A percentile compares a stretch with the other conserved stretches of the same genome.
Conservation (phyloP, 2,329 filamentous ascomycete genomes). For the Aspergillus latus region DNA sequence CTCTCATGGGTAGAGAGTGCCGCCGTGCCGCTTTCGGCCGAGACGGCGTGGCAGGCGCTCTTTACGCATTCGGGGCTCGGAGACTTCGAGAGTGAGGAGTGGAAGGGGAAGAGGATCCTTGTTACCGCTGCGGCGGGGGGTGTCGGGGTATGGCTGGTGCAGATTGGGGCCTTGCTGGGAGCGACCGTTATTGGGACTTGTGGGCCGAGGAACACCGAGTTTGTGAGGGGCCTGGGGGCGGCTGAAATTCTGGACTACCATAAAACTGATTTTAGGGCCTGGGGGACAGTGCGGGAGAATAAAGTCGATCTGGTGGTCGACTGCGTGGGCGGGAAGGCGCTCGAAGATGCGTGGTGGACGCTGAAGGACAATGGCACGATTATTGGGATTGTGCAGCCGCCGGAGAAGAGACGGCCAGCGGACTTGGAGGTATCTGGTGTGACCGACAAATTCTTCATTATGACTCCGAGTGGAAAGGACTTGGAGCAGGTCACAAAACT, state of each 20-base stretch:
- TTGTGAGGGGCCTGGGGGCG: constrained; percentile 44
- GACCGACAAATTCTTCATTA: constrained; percentile 44
- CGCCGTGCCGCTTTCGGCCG: constrained; percentile 40
- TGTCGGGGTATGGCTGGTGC: constrained; percentile 48
- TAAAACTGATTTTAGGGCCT: constrained; percentile 22
- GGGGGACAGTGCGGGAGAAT: constrained; percentile 26
- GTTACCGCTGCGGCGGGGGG: constrained; percentile 48
- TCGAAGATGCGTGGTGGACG: constrained; percentile 46
- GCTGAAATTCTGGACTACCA: constrained; percentile 45
- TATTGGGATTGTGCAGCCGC: constrained; percentile 43
- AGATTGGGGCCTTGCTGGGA: constrained; percentile 29
- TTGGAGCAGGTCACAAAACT: constrained; percentile 40
- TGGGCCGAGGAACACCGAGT: constrained; percentile 39
- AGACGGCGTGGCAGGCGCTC: constrained; percentile 48
- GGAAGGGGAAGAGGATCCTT: constrained; percentile 40
- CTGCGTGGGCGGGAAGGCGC: constrained; percentile 43
- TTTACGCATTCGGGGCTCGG: constrained; percentile 39
- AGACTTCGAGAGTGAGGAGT: constrained; percentile 14
- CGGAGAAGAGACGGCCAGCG: constrained; percentile 32
- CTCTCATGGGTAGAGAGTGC: constrained; percentile 41
- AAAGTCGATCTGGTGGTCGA: constrained; percentile 49
- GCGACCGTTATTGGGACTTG: constrained; percentile 44
- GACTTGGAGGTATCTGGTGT: constrained; percentile 28
- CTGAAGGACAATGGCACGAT: constrained; percentile 40
- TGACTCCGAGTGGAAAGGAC: constrained; percentile 39